Base-by-base conservation (phyloP, 78 protist genomes). In the Anaeramoeba ignava region DNA sequence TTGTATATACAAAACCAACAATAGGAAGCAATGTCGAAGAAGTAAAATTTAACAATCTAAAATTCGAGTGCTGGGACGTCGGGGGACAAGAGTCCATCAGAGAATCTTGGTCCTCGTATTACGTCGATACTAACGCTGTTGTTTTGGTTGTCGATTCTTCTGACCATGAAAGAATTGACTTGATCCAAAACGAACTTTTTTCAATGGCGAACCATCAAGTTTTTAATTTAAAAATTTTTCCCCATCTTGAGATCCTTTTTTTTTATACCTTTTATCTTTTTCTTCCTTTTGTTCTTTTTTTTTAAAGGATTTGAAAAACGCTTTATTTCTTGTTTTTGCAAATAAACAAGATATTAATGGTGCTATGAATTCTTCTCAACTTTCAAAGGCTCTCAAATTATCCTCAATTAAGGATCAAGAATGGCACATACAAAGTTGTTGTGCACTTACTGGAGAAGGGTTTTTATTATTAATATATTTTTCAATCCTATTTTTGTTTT, bases 21-120 rank as follows among this genome's bases (percentile, higher is more conserved):
- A 91, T 93, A 33, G 95, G 95, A 3, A 85, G 91, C 78, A 93
- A 93, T 39, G 91, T 91, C 12, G 95, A 93, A 41, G 95, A 91
- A 85, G 84, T 91, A 41, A 87, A 81, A 39, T 78, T 81, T 40
- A 78, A 80, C 38, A 40, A 12, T 93, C 90, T 90, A 93, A 91
- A 83, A 93, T 91, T 78, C 33, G 91, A 1, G 67, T 86, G 36
- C 87, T 93, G 42, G 2, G 3, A 87, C 42, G 17, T 87, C 2
- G 89, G 89, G 0, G 89, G 89, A 42, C 92, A 89, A 27, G 95
- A 93, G 39, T 31, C 86, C 0, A 78, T 90, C 1, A 84, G 95
- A 41, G 41, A 84, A 23, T 81, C 92, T 2, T 93, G 95, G 95
- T 38, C 84, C 38, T 90, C 93, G 37, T 93, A 93, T 86, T 93